These are phyloP conservation scores for Solanum medicagineum DNA, from an alignment of 257 asterid genomes.

Conservation along the genomic window DNA sequence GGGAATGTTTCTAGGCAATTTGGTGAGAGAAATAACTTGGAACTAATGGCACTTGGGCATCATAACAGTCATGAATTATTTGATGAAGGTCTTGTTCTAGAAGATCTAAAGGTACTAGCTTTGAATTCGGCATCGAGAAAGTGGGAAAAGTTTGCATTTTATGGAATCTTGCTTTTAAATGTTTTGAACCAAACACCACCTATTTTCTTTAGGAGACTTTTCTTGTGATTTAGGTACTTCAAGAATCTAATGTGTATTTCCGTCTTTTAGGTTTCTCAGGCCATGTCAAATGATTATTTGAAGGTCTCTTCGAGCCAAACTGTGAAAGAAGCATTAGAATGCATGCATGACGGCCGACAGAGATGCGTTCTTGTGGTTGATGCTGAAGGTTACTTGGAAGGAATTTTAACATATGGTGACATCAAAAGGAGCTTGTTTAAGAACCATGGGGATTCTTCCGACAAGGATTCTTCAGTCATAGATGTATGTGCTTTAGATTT, in stretches of 20 bases:
- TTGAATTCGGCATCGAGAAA: not conserved
- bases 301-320: constrained; percentile 50
- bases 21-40: constrained; percentile 50
- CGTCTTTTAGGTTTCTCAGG: constrained; percentile 66
- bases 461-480: constrained; percentile 15
- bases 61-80: constrained; percentile 23
- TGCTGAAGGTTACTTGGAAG: constrained; percentile 61
- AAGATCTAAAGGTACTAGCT: constrained; percentile 59
- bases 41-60: constrained; percentile 48
- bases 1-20: constrained; percentile 27
- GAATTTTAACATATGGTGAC: constrained; percentile 81
- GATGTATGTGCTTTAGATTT: constrained; percentile 41
- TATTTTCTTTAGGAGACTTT: not conserved
- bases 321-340: constrained; percentile 53
- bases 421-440: constrained; percentile 41
- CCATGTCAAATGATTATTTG: constrained; percentile 58
- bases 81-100: constrained; percentile 53
- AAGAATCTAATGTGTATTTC: not conserved
- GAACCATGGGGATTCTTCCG: constrained; percentile 34
- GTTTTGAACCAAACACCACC: not conserved
- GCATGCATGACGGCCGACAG: constrained; percentile 67
- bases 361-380: constrained; percentile 65
- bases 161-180: not conserved
- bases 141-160: not conserved
- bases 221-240: not conserved